A percentile compares a stretch with the other conserved stretches of the same genome.
phyloP scores from a whole-genome alignment of 371 early-diverging fungal species.

The Rhizomucor pusillus region DNA sequence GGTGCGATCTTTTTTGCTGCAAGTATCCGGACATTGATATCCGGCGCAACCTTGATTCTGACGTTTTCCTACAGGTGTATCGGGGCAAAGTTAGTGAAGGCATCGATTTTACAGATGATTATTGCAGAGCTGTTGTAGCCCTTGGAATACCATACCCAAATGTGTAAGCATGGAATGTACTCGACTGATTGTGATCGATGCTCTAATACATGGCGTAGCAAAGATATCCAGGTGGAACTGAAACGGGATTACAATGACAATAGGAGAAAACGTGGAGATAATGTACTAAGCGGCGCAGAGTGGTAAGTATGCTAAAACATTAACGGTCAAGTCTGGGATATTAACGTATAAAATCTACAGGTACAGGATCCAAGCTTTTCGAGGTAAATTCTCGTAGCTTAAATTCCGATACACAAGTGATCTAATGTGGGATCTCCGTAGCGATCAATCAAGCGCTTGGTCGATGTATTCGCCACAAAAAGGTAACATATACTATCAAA shows the following conservation, averaged over 20 bases:
- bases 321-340: too few relatives aligned
- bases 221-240: constrained; percentile 35
- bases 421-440: constrained; percentile 2
- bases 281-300: constrained; percentile 20
- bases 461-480: constrained; percentile 88
- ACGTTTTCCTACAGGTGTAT: constrained; percentile 40
- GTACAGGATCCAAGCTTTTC: constrained; percentile 87
- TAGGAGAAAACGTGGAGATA: constrained; percentile 8
- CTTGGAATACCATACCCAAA: constrained; percentile 92
- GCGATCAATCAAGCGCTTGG: constrained; percentile 97
- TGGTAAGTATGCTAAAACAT: constrained; percentile 18
- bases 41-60: constrained; percentile 18
- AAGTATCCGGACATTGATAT: constrained; percentile 7
- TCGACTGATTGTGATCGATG: not conserved
- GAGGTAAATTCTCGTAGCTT: constrained; percentile 32
- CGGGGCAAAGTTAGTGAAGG: constrained; percentile 96
- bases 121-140: constrained; percentile 86
- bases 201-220: constrained; percentile 10
- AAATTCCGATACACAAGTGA: too few relatives aligned
- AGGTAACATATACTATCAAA: too few relatives aligned
- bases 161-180: constrained; percentile 14
- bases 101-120: constrained; percentile 89
- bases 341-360: constrained; percentile 20
- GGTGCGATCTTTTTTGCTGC: constrained; percentile 68
- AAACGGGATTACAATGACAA: constrained; percentile 42